Evolutionary conservation across 2,329 filamentous ascomycete species (phyloP).

Genomic region (Cercospora janseana): DNA sequence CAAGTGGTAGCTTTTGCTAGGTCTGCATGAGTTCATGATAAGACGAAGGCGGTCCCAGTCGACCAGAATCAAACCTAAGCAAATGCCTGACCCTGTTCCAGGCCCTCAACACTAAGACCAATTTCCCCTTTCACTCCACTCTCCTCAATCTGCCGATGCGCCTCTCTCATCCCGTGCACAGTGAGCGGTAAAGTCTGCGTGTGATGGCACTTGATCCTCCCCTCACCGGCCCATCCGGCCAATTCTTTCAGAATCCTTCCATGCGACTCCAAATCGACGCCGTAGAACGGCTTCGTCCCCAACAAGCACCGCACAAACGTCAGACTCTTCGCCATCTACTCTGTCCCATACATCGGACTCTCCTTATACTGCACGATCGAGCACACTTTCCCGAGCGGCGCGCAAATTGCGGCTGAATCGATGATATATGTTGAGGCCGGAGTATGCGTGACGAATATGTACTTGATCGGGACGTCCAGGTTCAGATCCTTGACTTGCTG

Average conservation of each 20-base stretch:
- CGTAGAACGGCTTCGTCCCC: constrained; percentile 17
- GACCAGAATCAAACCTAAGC: not conserved
- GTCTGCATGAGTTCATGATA: no score
- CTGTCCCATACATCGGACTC: constrained; percentile 12
- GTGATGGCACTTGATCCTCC: constrained; percentile 42
- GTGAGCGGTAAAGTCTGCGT: constrained; percentile 40
- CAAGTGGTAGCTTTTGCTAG: no score
- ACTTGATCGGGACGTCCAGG: constrained; percentile 19
- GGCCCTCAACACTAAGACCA: constrained; percentile 35
- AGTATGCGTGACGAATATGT: constrained; percentile 22
- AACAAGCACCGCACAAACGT: constrained; percentile 23
- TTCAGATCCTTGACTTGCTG: constrained; percentile 35
- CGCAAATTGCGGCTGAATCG: constrained; percentile 17
- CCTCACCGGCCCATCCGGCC: constrained; percentile 38
- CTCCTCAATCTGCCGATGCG: constrained; percentile 42
- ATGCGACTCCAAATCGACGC: constrained; percentile 22
- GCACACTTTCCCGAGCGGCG: constrained; percentile 19
- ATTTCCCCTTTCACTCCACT: constrained; percentile 43
- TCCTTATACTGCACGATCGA: constrained; percentile 22
- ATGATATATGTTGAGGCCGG: constrained; percentile 15
- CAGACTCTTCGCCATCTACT: constrained; percentile 16
- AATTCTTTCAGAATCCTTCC: constrained; percentile 31
- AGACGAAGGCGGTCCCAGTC: not conserved
- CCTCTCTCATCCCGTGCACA: constrained; percentile 42
- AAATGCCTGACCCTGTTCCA: not conserved